Evolutionary conservation across 2,329 filamentous ascomycete genomes (phyloP).

Genomic region (Penicillium rolfsii): DNA sequence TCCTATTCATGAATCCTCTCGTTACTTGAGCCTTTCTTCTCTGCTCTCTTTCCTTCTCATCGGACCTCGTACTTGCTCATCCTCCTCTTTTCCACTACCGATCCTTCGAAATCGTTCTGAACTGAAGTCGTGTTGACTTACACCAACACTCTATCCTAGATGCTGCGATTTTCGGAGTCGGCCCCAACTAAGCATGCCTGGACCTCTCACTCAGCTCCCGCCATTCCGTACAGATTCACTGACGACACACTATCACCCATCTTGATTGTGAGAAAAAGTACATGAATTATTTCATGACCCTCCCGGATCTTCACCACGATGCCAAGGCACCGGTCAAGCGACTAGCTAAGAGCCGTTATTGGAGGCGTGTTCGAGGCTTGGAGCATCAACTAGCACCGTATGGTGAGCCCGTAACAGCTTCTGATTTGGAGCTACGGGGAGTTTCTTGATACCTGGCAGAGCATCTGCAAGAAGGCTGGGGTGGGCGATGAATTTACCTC

Average conservation of each 20-base stretch:
- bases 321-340: not conserved
- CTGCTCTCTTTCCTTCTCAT: not conserved
- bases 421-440: slow-evolving; percentile 18
- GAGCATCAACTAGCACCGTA: slow-evolving; percentile 26
- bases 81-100: too few relatives aligned
- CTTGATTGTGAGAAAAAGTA: not conserved
- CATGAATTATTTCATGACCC: not conserved
- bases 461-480: slow-evolving; percentile 31
- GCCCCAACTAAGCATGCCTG: not conserved
- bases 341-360: slow-evolving; percentile 23
- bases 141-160: not conserved
- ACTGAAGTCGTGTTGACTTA: too few relatives aligned
- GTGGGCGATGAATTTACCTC: slow-evolving; percentile 22
- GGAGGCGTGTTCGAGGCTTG: slow-evolving; percentile 30
- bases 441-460: slow-evolving; percentile 29
- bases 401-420: slow-evolving; percentile 26
- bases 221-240: not conserved
- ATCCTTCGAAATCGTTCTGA: too few relatives aligned
- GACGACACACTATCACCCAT: too few relatives aligned
- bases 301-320: not conserved
- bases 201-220: not conserved
- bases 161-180: not conserved
- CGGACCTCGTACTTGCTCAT: too few relatives aligned
- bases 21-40: not conserved
- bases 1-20: too few relatives aligned